These are phyloP conservation scores for Kalmusia sp. DNA, from an alignment of 2,329 filamentous ascomycete genomes.

Conservation along the genomic window DNA sequence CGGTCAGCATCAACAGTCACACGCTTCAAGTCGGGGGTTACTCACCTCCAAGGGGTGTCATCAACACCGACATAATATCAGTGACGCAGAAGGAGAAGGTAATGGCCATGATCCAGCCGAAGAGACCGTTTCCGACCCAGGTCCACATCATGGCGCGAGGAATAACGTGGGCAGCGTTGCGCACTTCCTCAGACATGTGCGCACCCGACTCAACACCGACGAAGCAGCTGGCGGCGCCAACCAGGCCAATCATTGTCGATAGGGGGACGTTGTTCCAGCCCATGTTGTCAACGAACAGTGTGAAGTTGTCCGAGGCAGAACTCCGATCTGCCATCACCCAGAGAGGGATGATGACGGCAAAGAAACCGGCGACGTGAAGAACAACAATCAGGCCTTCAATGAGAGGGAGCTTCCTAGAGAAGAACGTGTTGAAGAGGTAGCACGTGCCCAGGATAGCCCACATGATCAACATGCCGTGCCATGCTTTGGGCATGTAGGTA, in stretches of 20 bases:
- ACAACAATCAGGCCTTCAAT: conserved; percentile 56
- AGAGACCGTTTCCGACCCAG: conserved; percentile 43
- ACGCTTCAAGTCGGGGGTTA: neutral
- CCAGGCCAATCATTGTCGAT: conserved; percentile 29
- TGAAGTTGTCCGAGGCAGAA: conserved; percentile 30
- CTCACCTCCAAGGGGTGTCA: conserved; percentile 5
- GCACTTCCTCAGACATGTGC: conserved; percentile 43
- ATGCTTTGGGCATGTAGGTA: conserved; percentile 48
- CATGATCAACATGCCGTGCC: conserved; percentile 59
- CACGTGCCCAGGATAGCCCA: conserved; percentile 52
- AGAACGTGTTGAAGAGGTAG: conserved; percentile 54
- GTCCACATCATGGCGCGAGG: conserved; percentile 52
- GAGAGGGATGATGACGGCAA: conserved; percentile 52
- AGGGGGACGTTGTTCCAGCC: conserved; percentile 35
- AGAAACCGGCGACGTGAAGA: conserved; percentile 59
- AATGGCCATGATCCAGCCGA: conserved; percentile 49
- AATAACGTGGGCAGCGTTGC: conserved; percentile 41
- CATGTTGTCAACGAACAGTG: conserved; percentile 31
- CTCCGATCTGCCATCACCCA: conserved; percentile 37
- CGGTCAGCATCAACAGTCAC: neutral
- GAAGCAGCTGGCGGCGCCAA: conserved; percentile 28
- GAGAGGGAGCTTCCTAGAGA: conserved; percentile 53
- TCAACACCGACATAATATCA: conserved; percentile 3
- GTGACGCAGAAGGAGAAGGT: conserved; percentile 33
- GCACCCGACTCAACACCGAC: conserved; percentile 38